These are phyloP conservation scores for Geotrichum reessii DNA, from an alignment of 1,139 yeast genomes.

Conservation along the genomic window DNA sequence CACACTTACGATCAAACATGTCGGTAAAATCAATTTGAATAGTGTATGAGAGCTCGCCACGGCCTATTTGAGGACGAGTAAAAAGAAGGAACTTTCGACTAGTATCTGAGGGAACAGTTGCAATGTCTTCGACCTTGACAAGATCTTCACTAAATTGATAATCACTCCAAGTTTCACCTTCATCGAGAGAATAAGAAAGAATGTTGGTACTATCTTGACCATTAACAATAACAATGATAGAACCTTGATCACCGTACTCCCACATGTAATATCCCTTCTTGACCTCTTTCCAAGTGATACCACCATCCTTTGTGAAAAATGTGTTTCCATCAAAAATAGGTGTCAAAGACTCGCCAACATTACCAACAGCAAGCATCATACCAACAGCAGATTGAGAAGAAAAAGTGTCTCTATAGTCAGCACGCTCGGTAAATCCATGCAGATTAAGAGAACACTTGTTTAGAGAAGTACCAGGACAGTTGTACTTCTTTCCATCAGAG, in stretches of 20 bases:
- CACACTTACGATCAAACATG: slow-evolving; percentile 64
- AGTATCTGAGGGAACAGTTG: slow-evolving; percentile 88
- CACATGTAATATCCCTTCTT: slow-evolving; percentile 72
- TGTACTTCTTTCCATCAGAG: slow-evolving; percentile 53
- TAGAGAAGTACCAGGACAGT: slow-evolving; percentile 40
- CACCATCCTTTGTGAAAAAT: slow-evolving; percentile 80
- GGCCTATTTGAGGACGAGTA: slow-evolving; percentile 38
- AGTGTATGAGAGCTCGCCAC: slow-evolving; percentile 42
- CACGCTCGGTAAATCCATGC: slow-evolving; percentile 87
- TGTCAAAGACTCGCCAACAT: slow-evolving; percentile 64
- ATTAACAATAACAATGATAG: slow-evolving; percentile 67
- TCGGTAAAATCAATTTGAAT: slow-evolving; percentile 65
- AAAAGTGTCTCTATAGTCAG: slow-evolving; percentile 74
- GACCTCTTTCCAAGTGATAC: slow-evolving; percentile 79
- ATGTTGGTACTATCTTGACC: slow-evolving; percentile 53
- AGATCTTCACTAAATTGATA: slow-evolving; percentile 56
- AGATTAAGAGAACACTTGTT: slow-evolving; percentile 75
- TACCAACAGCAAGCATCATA: slow-evolving; percentile 79
- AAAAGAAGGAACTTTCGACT: slow-evolving; percentile 66
- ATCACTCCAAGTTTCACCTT: slow-evolving; percentile 71
- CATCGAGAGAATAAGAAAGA: slow-evolving; percentile 65
- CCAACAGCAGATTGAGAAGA: slow-evolving; percentile 91
- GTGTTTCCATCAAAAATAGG: slow-evolving; percentile 55
- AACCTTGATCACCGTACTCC: slow-evolving; percentile 96
- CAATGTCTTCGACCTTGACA: slow-evolving; percentile 61